Base-by-base conservation (phyloP, 202 grass and related monocot genomes). In the Panicum virgatum region DNA sequence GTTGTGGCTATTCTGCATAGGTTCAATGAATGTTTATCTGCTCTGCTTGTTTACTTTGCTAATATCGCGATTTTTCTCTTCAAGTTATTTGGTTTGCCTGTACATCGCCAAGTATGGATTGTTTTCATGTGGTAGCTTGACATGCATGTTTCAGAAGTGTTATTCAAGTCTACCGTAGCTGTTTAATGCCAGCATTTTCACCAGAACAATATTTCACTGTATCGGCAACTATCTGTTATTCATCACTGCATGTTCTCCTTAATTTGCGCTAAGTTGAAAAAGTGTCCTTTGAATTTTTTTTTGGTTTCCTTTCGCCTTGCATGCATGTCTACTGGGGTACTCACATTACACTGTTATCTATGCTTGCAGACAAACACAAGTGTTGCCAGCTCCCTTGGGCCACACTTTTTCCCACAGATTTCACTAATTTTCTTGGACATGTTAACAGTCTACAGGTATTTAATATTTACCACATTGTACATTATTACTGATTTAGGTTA, bases 341-440 rank as follows among this genome's bases (percentile, higher is more conserved):
- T 86, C 52, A 86, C 65, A 30, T 61, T 50, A 39, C 76, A 39
- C 74, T 81, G 42, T 62, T 72, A 65, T 73, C 86, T 65, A 14
- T 88, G 15, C 65, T 88, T 92, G 48, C 89, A 99, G 97, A 99
- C 97, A 92, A 99, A 99, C 80, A 99, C 97, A 32, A 96, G 97
- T 75, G 97, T 80, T 81, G 89, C 97, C 18, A 92, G 61, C 66
- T 91, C 97, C 9, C 97, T 99, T 73, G 97, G 97, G 78, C 88
- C 93, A 77, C 92, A 90, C 80, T 96, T 99, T 76, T 99, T 99
- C 62, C 86, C 97, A 6, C 93, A 99, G 87, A 96, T 99, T 75
- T 90, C 93, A 27, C 75, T 99, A 52, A 92, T 99, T 80, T 99
- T 99, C 83, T 71, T 99, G 66, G 97, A 99, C 86, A 96, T 99